A percentile compares a stretch with the other conserved stretches of the same genome.
phyloP scores from a whole-genome alignment of 495 filamentous ascomycete genomes.

The Penicillium paradoxum region DNA sequence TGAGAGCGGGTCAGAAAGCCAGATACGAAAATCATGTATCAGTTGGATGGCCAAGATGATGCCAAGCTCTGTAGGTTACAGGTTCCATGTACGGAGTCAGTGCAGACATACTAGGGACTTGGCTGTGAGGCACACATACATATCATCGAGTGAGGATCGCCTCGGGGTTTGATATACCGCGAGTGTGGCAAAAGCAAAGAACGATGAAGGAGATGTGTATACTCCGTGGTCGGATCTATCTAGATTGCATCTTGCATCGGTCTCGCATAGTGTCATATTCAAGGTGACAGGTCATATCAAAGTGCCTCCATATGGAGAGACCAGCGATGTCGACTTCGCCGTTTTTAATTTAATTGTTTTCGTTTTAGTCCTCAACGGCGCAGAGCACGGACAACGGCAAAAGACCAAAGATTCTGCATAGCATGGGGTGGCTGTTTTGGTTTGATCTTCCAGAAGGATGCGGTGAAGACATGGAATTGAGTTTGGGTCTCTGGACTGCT shows the following conservation, averaged over 20 bases:
- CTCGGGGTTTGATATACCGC: background rate
- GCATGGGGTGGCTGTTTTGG: too few relatives aligned
- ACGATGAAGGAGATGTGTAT: background rate
- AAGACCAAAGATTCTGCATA: background rate
- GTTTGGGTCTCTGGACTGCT: background rate
- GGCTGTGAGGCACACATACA: background rate
- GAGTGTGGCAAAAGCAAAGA: background rate
- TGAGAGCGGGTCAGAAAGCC: too few relatives aligned
- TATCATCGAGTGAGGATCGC: background rate
- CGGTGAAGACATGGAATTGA: background rate
- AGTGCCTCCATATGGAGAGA: background rate
- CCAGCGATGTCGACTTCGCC: background rate
- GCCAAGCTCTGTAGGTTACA: background rate
- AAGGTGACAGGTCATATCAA: background rate
- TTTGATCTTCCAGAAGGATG: background rate
- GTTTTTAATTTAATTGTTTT: background rate
- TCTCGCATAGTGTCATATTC: background rate
- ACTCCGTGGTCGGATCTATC: background rate
- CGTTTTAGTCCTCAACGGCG: background rate
- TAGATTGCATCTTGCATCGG: too few relatives aligned
- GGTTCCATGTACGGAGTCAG: background rate
- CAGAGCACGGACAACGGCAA: background rate
- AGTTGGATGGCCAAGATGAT: background rate
- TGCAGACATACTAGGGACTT: background rate
- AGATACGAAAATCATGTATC: too few relatives aligned